Evolutionary conservation across 306 rosid genomes (phyloP).

Genomic region (Myrica gale): DNA sequence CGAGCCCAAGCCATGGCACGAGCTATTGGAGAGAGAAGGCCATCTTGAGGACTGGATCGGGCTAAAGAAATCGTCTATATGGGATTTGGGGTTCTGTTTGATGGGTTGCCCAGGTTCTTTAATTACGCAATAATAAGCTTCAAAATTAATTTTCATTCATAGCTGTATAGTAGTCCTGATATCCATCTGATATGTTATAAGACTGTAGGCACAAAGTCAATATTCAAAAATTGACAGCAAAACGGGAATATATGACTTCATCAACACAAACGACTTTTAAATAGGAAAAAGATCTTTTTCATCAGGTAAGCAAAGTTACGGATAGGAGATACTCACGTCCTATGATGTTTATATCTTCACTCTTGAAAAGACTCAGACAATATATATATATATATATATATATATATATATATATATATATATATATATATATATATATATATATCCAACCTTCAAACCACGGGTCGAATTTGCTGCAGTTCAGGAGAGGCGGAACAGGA

Average conservation of each 20-base stretch:
- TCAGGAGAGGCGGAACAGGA: too few species aligned
- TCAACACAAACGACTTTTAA: background rate
- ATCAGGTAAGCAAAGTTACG: background rate
- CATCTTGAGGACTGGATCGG: too few species aligned
- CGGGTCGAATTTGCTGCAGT: too few species aligned
- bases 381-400: slow-evolving; percentile 49
- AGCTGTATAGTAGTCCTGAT: background rate
- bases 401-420: too few species aligned
- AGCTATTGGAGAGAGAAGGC: too few species aligned
- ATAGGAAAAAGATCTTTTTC: background rate
- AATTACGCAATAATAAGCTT: too few species aligned
- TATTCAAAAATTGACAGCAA: background rate
- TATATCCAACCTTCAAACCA: slow-evolving; percentile 39
- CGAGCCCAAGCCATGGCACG: too few species aligned
- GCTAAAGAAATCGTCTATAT: too few species aligned
- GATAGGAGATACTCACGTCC: slow-evolving; percentile 70
- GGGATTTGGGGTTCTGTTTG: too few species aligned
- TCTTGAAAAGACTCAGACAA: slow-evolving; percentile 56
- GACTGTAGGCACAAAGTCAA: slow-evolving; percentile 36
- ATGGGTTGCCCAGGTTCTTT: too few species aligned
- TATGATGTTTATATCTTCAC: slow-evolving; percentile 51
- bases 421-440: too few species aligned
- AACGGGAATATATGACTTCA: background rate
- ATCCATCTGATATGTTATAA: background rate
- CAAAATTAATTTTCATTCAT: background rate